phyloP scores from a whole-genome alignment of 495 filamentous ascomycete genomes.

The Aspergillus asperescens region DNA sequence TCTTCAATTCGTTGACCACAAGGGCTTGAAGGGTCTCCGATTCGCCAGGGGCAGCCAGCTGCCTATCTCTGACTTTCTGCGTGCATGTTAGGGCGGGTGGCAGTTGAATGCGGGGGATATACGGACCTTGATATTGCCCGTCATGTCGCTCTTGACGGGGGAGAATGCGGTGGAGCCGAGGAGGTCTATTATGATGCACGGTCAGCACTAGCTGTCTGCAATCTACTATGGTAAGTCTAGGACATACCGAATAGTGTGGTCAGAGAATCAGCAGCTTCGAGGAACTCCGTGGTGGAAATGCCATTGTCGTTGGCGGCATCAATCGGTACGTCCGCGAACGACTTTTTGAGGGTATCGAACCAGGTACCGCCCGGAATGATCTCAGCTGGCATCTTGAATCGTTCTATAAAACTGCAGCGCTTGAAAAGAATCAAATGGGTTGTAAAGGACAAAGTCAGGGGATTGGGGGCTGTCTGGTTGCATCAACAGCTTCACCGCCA shows the following conservation, averaged over 20 bases:
- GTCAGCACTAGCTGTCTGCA: not conserved
- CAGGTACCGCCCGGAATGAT: conserved; percentile 66
- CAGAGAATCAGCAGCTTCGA: conserved; percentile 82
- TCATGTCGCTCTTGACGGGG: conserved; percentile 84
- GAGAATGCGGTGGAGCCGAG: conserved; percentile 77
- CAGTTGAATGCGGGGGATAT: conserved; percentile 6
- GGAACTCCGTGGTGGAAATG: conserved; percentile 80
- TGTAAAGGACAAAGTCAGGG: conserved; percentile 6
- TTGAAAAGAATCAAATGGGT: conserved; percentile 9
- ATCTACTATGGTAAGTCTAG: not conserved
- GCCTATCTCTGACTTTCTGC: conserved; percentile 87
- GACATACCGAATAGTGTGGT: conserved; percentile 79
- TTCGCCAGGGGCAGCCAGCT: conserved; percentile 67
- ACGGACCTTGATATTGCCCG: conserved; percentile 82
- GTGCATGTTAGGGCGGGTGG: conserved; percentile 9
- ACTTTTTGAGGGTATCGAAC: conserved; percentile 75
- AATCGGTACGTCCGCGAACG: conserved; percentile 76
- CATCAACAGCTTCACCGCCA: conserved; percentile 20
- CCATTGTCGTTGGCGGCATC: conserved; percentile 64
- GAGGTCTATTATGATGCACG: conserved; percentile 50
- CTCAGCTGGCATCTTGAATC: conserved; percentile 25
- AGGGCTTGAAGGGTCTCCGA: conserved; percentile 80
- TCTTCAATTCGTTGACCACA: conserved; percentile 77
- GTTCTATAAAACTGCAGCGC: conserved; percentile 9
- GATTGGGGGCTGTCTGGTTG: not conserved